Conservation (phyloP, 441 rosid species). For the Brassica balearica region DNA sequence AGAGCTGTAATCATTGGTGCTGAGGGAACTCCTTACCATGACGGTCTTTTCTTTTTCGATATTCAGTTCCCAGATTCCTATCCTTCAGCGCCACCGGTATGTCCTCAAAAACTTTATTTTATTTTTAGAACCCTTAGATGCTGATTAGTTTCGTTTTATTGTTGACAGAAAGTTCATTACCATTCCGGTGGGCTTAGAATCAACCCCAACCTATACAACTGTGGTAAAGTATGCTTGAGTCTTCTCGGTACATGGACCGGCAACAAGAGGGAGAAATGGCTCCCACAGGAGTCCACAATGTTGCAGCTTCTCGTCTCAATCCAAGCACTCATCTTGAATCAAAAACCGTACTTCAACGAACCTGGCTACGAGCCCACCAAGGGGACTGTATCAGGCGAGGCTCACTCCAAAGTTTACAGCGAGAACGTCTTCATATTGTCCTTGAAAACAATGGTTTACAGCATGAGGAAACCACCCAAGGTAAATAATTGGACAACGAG, state of each 20-base stretch:
- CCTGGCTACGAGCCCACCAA: slow-evolving; percentile 62
- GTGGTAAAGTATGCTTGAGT: slow-evolving; percentile 94
- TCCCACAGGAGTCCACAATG: slow-evolving; percentile 77
- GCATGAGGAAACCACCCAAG: slow-evolving; percentile 74
- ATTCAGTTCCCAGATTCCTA: slow-evolving; percentile 72
- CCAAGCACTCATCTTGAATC: slow-evolving; percentile 92
- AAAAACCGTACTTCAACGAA: slow-evolving; percentile 86
- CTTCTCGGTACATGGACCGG: slow-evolving; percentile 92
- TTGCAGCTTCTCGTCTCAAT: slow-evolving; percentile 90
- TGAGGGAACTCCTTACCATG: slow-evolving; percentile 96
- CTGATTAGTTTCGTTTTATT: not conserved
- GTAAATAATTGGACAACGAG: slow-evolving; percentile 41
- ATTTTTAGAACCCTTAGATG: too few relatives aligned
- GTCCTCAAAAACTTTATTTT: not conserved
- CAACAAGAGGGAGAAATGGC: slow-evolving; percentile 74
- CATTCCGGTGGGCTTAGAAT: slow-evolving; percentile 89
- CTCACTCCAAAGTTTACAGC: slow-evolving; percentile 57
- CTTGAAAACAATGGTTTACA: slow-evolving; percentile 71
- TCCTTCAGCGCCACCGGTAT: slow-evolving; percentile 85
- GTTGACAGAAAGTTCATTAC: slow-evolving; percentile 71
- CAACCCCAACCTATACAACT: slow-evolving; percentile 74
- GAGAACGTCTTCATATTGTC: slow-evolving; percentile 70
- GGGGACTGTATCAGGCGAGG: slow-evolving; percentile 62
- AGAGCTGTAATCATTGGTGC: slow-evolving; percentile 95
- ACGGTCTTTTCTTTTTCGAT: slow-evolving; percentile 95